Base-by-base conservation (phyloP, 768 basidiomycete genomes). In the Phylloporus scabripes region DNA sequence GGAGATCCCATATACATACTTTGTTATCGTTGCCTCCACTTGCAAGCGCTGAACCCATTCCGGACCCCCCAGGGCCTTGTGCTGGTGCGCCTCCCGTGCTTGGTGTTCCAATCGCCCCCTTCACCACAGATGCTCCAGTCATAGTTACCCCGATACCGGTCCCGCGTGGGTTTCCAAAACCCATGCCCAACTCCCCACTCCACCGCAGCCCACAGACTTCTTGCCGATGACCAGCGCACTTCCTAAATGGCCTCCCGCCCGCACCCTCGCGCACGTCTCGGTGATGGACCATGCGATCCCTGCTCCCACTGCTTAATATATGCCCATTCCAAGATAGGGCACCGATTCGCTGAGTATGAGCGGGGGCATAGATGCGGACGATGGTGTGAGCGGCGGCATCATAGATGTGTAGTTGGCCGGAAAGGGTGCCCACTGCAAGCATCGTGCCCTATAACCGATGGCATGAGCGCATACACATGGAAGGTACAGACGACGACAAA, bases 11-110 rank as follows among this genome's bases (percentile, higher is more conserved):
- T 46, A 99, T 92, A 59, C 91, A 92, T 15, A 99, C 89, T 71
- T 97, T 97, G 71, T 99, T 99, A 69, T 99, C 95, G 64, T 99
- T 99, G 0, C 95, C 95, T 2, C 95, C 95, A 56, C 87, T 92
- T 3, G 95, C 95, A 4, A 99, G 78, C 26, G 76, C 76, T 7
- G 83, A 83, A 7, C 65, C 64, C 55, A 54, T 74, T 59, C 44
- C 68, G 51, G 32, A 72, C 20, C 63, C 57, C 48, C 64, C 54
- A 1, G 63, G 59, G 37, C 64, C 55, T 36, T 62, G 62, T 14
- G 61, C 62, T 3, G 62, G 51, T 15, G 51, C 60, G 12, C 61
- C 61, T 36, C 61, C 61, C 3, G 50, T 33, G 21, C 50, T 60
- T 1, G 62, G 54, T 3, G 51, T 51, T 26, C 59, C 59, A 15